Evolutionary conservation across 306 rosid genomes (phyloP).

Genomic region (Cicer arietinum): DNA sequence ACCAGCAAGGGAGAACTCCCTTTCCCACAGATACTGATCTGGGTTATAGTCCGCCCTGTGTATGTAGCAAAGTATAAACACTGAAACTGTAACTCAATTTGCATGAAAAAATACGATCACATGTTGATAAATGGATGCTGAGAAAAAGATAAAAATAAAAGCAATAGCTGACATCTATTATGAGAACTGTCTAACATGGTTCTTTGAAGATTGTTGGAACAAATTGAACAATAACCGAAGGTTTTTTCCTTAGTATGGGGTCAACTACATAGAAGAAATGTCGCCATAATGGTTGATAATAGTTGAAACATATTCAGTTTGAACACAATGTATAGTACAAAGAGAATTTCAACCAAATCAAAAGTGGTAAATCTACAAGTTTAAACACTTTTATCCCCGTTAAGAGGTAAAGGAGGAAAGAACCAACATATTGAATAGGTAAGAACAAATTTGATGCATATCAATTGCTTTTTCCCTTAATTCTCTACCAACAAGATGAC

Average conservation of each 20-base stretch:
- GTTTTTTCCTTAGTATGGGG: background rate
- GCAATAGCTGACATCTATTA: background rate
- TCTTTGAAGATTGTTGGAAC: conserved; percentile 29
- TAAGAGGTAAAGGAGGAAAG: conserved; percentile 37
- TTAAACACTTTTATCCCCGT: background rate
- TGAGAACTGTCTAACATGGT: conserved; percentile 23
- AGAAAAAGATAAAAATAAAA: background rate
- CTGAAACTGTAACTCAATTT: conserved; percentile 33
- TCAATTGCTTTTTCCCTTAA: conserved; percentile 37
- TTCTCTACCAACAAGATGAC: conserved; percentile 38
- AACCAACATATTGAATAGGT: conserved; percentile 14
- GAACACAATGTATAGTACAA: conserved; percentile 6
- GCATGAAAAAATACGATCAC: conserved; percentile 29
- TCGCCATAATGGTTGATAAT: conserved; percentile 14
- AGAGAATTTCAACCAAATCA: conserved; percentile 36
- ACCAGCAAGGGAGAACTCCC: conserved; percentile 87
- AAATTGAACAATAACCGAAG: background rate
- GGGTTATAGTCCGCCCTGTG: conserved; percentile 96
- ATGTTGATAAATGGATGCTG: conserved; percentile 29
- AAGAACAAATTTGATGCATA: conserved; percentile 30
- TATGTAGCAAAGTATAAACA: conserved; percentile 42
- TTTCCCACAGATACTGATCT: conserved; percentile 97
- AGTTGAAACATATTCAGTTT: conserved; percentile 28
- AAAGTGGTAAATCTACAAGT: background rate
- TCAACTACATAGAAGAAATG: background rate